A percentile compares a stretch with the other conserved stretches of the same genome.
phyloP scores from a whole-genome alignment of 2,329 filamentous ascomycete species.

The Trichophyton simii region DNA sequence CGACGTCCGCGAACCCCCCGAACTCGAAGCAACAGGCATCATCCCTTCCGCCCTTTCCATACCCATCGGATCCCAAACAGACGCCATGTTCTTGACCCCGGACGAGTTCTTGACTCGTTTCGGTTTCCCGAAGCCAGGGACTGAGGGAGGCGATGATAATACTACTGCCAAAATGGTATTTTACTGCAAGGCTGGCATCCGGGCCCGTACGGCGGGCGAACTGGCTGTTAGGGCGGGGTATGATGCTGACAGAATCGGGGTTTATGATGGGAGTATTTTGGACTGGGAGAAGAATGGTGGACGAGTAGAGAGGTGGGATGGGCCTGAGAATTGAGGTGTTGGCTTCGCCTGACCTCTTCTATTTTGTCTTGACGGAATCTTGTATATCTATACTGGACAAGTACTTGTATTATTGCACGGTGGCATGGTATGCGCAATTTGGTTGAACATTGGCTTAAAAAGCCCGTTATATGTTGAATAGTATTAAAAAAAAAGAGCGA shows the following conservation, averaged over 20 bases:
- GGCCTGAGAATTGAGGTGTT: constrained; percentile 9
- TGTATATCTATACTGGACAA: not conserved
- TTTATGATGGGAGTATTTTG: constrained; percentile 44
- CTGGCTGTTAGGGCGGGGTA: constrained; percentile 70
- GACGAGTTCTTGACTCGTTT: constrained; percentile 76
- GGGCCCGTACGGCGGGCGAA: constrained; percentile 63
- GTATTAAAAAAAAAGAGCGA: too few species aligned
- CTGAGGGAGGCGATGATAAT: constrained; percentile 23
- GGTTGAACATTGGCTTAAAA: too few species aligned
- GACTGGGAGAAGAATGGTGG: constrained; percentile 74
- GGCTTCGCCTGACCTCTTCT: not conserved
- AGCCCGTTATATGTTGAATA: too few species aligned
- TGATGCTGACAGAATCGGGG: constrained; percentile 45
- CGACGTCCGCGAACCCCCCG: constrained; percentile 38
- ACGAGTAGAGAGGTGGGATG: constrained; percentile 39
- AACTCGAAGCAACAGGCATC: constrained; percentile 33
- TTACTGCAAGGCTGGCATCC: constrained; percentile 86
- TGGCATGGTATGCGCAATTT: too few species aligned
- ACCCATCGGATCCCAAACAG: constrained; percentile 62
- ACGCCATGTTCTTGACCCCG: constrained; percentile 61
- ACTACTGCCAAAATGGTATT: constrained; percentile 51
- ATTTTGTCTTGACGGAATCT: not conserved
- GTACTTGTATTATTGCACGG: too few species aligned
- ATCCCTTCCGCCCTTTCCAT: constrained; percentile 79
- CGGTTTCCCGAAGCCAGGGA: constrained; percentile 58